These are phyloP conservation scores for Elongisporangium anandrum DNA, from an alignment of 352 stramenopile genomes.

Conservation along the genomic window DNA sequence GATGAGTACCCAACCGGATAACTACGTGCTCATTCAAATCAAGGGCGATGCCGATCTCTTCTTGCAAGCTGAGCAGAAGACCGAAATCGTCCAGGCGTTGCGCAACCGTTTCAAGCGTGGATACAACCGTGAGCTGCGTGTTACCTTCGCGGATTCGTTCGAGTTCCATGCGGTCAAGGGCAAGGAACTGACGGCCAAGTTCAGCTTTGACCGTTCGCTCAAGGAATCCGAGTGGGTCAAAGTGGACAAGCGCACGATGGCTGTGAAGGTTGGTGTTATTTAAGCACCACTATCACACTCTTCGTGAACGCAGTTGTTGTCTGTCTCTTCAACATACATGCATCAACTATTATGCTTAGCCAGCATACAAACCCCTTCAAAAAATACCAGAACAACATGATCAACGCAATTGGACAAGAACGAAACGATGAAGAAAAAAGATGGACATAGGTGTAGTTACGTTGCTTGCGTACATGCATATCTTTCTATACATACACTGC, in stretches of 20 bases:
- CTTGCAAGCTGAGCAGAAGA: constrained; percentile 72
- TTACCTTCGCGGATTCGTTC: constrained; percentile 63
- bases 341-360: not conserved
- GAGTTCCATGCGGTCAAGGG: constrained; percentile 72
- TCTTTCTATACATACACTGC: not conserved
- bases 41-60: constrained; percentile 75
- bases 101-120: constrained; percentile 58
- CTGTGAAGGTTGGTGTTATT: constrained; percentile 65
- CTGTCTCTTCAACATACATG: not conserved
- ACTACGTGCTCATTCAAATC: constrained; percentile 76
- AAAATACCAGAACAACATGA: not conserved
- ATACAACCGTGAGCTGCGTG: constrained; percentile 47
- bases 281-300: constrained; percentile 19
- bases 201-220: constrained; percentile 56
- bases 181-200: constrained; percentile 65
- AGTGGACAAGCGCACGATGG: constrained; percentile 69
- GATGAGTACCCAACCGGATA: constrained; percentile 77
- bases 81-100: constrained; percentile 70
- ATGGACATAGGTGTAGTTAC: not conserved
- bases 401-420: constrained; percentile 1
- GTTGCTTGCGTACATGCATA: not conserved
- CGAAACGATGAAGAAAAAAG: not conserved
- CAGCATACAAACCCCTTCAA: not conserved
- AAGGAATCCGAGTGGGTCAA: constrained; percentile 61
- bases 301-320: not conserved